Evolutionary conservation across 345 rosid genomes (phyloP).

Genomic region (Kernera saxatilis): DNA sequence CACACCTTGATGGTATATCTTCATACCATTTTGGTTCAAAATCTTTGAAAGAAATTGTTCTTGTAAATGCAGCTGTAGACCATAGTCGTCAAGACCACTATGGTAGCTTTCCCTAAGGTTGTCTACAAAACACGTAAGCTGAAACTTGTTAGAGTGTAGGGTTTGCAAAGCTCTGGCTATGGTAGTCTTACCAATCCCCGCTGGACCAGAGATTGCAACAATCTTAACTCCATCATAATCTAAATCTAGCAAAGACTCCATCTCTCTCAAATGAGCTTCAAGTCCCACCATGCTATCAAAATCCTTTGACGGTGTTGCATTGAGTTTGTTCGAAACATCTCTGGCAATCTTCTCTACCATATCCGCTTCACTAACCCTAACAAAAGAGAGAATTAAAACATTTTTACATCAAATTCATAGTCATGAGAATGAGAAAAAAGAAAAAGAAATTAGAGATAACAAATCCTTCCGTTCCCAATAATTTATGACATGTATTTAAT

Average conservation of each 20-base stretch:
- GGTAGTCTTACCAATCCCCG: constrained; percentile 11
- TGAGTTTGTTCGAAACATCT: constrained; percentile 1
- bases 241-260: not conserved
- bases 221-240: not conserved
- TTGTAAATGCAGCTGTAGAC: not conserved
- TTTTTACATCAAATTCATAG: no score
- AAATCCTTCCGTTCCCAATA: no score
- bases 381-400: no score
- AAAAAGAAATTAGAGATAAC: no score
- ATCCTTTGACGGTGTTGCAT: not conserved
- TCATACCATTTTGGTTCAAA: not conserved
- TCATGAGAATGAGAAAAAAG: no score
- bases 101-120: not conserved
- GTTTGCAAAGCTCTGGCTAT: constrained; percentile 3
- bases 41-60: not conserved
- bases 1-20: not conserved
- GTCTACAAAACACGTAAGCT: constrained; percentile 9
- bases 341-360: not conserved
- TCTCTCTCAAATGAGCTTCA: not conserved
- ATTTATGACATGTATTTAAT: no score
- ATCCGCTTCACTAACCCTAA: not conserved
- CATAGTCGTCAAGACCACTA: not conserved
- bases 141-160: not conserved
- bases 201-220: constrained; percentile 1
- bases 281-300: not conserved